Conservation (phyloP, 495 filamentous ascomycete genomes). For the Alectoria sarmentosa region DNA sequence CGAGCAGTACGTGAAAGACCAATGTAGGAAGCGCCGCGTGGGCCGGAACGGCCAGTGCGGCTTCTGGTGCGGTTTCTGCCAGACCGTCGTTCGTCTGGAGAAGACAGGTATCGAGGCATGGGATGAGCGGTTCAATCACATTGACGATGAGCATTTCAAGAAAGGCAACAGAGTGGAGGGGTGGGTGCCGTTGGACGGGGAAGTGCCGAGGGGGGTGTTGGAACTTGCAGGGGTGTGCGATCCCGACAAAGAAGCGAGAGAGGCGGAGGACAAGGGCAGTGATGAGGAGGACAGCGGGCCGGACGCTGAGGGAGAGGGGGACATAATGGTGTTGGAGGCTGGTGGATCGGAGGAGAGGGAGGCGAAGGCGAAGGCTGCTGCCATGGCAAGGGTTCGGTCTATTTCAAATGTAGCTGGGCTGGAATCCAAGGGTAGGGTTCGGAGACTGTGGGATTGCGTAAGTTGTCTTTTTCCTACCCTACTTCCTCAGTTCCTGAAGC, state of each 20-base stretch:
- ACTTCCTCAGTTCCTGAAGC: neutral
- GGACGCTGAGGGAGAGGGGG: conserved; percentile 1
- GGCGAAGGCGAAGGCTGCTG: neutral
- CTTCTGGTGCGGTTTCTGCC: conserved; percentile 93
- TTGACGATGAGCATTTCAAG: conserved; percentile 66
- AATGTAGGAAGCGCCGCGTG: conserved; percentile 50
- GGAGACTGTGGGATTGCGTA: neutral
- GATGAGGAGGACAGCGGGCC: conserved; percentile 8
- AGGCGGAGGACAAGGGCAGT: conserved; percentile 2
- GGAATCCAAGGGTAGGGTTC: neutral
- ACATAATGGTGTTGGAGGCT: neutral
- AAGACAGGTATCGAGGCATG: conserved; percentile 50
- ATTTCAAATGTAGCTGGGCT: neutral
- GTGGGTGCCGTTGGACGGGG: conserved; percentile 37
- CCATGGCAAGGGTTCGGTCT: neutral
- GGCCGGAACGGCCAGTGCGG: conserved; percentile 59
- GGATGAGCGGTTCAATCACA: conserved; percentile 81
- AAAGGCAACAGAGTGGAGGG: conserved; percentile 42
- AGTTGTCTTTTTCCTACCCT: neutral
- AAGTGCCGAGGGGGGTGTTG: conserved; percentile 18
- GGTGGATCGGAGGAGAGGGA: neutral
- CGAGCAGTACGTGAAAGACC: conserved; percentile 35
- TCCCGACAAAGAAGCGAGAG: conserved; percentile 31
- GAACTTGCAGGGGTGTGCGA: conserved; percentile 24
- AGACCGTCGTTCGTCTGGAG: conserved; percentile 47